Evolutionary conservation across 805 yeast species (phyloP).

Genomic region (Pichia gijzeniarum): DNA sequence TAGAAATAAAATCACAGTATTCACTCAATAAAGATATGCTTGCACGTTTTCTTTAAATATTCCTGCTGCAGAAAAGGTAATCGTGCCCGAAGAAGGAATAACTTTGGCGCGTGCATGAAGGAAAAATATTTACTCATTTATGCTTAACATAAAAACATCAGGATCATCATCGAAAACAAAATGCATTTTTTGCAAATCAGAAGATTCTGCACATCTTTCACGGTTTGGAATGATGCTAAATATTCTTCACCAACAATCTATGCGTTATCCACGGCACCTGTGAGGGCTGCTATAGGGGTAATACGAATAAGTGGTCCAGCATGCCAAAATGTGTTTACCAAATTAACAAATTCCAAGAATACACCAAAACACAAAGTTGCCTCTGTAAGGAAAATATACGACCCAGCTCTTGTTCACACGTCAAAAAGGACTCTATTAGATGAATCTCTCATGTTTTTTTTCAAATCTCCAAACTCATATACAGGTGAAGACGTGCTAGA

Average conservation of each 20-base stretch:
- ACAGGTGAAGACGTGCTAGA: slow-evolving; percentile 93
- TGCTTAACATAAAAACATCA: too few relatives aligned
- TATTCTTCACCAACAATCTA: slow-evolving; percentile 60
- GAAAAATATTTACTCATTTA: too few relatives aligned
- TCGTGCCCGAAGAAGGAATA: too few relatives aligned
- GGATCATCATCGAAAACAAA: not conserved
- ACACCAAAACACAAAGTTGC: slow-evolving; percentile 49
- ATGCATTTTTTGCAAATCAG: not conserved
- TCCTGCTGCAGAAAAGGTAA: too few relatives aligned
- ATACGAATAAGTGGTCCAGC: slow-evolving; percentile 76
- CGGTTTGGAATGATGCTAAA: not conserved
- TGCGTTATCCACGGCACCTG: slow-evolving; percentile 81
- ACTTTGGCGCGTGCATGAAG: too few relatives aligned
- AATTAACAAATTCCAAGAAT: slow-evolving; percentile 36
- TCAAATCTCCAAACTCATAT: slow-evolving; percentile 68
- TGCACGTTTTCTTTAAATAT: too few relatives aligned
- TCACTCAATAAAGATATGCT: too few relatives aligned
- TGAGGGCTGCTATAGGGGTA: slow-evolving; percentile 82
- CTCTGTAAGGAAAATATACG: slow-evolving; percentile 49
- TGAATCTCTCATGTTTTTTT: slow-evolving; percentile 65
- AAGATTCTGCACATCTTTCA: not conserved
- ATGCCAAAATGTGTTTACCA: slow-evolving; percentile 37
- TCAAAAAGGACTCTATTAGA: slow-evolving; percentile 46
- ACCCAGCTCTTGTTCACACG: slow-evolving; percentile 6
- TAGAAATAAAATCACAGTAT: too few relatives aligned